These are phyloP conservation scores for Candida pini DNA, from an alignment of 805 yeast genomes.

Conservation along the genomic window DNA sequence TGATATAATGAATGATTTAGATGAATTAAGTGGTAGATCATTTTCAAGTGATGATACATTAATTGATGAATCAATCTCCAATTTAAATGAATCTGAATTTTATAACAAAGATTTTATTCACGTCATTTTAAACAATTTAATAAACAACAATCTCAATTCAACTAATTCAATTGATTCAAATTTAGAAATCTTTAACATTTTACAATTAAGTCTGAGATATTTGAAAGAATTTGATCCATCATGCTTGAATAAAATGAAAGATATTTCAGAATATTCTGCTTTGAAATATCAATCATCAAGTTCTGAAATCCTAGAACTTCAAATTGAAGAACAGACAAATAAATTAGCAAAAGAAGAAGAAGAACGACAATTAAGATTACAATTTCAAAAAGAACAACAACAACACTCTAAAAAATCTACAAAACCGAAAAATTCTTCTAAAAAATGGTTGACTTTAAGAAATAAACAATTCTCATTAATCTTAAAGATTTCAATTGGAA, in stretches of 20 bases:
- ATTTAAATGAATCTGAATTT: conserved; percentile 8
- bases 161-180: conserved; percentile 18
- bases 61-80: conserved; percentile 9
- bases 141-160: conserved; percentile 21
- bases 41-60: conserved; percentile 22
- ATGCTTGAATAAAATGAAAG: neutral
- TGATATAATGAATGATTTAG: conserved; percentile 32
- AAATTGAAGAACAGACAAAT: conserved; percentile 10
- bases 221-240: conserved; percentile 8
- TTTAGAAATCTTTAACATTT: conserved; percentile 20
- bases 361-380: neutral
- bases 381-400: too few species aligned
- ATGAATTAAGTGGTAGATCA: conserved; percentile 26
- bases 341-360: conserved; percentile 5
- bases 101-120: conserved; percentile 24
- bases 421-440: conserved; percentile 1
- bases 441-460: conserved; percentile 6
- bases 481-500: conserved; percentile 14
- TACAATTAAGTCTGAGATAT: conserved; percentile 16
- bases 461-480: conserved; percentile 13
- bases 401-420: too few species aligned
- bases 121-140: conserved; percentile 22
- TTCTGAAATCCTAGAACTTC: conserved; percentile 10
- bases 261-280: conserved; percentile 17
- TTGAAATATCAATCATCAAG: conserved; percentile 11